phyloP scores from a whole-genome alignment of 768 basidiomycete genomes.

The Agaricus subrufescens region DNA sequence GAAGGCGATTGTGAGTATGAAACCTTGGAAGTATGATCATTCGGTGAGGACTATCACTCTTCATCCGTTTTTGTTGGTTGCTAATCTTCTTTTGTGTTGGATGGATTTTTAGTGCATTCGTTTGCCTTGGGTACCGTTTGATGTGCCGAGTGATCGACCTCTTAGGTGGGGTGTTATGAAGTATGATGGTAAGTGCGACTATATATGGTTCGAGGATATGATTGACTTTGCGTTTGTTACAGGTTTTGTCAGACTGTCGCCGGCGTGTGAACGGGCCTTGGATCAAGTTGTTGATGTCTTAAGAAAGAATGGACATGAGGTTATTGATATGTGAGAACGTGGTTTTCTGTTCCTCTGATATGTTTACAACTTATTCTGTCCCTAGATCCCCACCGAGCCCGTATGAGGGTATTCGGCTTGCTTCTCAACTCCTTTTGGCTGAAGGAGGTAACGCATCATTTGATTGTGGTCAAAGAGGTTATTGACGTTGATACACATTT shows the following conservation, averaged over 20 bases:
- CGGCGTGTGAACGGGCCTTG: conserved; percentile 54
- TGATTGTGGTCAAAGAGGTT: not conserved
- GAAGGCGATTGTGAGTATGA: conserved; percentile 55
- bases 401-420: conserved; percentile 47
- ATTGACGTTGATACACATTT: conserved; percentile 11
- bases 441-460: conserved; percentile 32
- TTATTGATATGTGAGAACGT: conserved; percentile 36
- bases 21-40: conserved; percentile 63
- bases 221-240: too few relatives aligned
- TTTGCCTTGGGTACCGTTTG: conserved; percentile 34
- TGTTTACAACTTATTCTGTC: not conserved
- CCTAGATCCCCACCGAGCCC: conserved; percentile 39
- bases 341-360: not conserved
- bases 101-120: conserved; percentile 27
- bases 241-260: conserved; percentile 57
- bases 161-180: conserved; percentile 58
- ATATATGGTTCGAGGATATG: not conserved
- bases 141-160: conserved; percentile 23
- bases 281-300: conserved; percentile 39
- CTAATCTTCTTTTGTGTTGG: conserved; percentile 13
- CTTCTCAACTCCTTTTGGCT: conserved; percentile 46
- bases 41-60: conserved; percentile 25
- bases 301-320: conserved; percentile 40
- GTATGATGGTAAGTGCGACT: conserved; percentile 47
- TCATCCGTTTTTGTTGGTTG: not conserved